phyloP scores from a whole-genome alignment of 2,329 filamentous ascomycete genomes.

The Emmonsia crescens region DNA sequence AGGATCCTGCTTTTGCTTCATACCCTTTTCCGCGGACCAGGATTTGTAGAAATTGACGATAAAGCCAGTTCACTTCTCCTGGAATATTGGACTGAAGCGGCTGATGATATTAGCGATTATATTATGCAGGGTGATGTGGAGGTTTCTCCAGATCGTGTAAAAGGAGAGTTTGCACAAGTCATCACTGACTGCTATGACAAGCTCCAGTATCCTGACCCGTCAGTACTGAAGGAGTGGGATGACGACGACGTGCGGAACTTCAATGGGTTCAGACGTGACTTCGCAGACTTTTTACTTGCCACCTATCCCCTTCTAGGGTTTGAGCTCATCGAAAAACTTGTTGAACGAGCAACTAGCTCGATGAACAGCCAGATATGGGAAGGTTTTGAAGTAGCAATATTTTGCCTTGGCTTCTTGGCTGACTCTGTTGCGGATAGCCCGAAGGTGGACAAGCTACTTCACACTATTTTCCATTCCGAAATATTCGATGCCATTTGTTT shows the following conservation, averaged over 20 bases:
- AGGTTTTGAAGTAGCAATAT: slow-evolving; percentile 34
- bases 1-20: slow-evolving; percentile 28
- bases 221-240: slow-evolving; percentile 29
- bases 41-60: slow-evolving; percentile 32
- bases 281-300: slow-evolving; percentile 36
- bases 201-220: slow-evolving; percentile 28
- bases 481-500: slow-evolving; percentile 26
- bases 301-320: slow-evolving; percentile 34
- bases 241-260: slow-evolving; percentile 35
- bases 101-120: slow-evolving; percentile 28
- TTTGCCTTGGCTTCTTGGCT: slow-evolving; percentile 34
- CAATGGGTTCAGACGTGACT: slow-evolving; percentile 34
- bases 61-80: slow-evolving; percentile 26
- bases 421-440: slow-evolving; percentile 36
- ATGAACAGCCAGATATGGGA: slow-evolving; percentile 29
- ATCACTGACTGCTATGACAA: slow-evolving; percentile 34
- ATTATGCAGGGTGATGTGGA: slow-evolving; percentile 20
- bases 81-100: slow-evolving; percentile 35
- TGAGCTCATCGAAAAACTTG: slow-evolving; percentile 32
- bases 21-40: slow-evolving; percentile 29
- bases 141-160: slow-evolving; percentile 22
- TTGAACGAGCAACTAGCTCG: slow-evolving; percentile 26
- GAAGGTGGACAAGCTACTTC: slow-evolving; percentile 31
- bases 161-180: slow-evolving; percentile 29
- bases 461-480: slow-evolving; percentile 30